Evolutionary conservation across 2,329 filamentous ascomycete genomes (phyloP).

Genomic region (Lecanicillium sp.): DNA sequence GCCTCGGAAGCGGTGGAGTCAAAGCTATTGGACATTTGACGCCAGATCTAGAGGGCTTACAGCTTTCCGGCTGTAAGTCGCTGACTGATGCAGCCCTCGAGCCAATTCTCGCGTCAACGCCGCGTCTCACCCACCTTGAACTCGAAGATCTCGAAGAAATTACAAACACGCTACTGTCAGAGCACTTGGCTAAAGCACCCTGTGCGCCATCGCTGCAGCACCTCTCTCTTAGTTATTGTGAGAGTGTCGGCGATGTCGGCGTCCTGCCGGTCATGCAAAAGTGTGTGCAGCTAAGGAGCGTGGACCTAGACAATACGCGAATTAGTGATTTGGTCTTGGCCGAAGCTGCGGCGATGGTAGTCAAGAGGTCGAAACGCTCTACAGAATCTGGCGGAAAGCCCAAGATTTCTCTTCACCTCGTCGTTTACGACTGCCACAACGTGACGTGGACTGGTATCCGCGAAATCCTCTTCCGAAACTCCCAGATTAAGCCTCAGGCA

Average conservation of each 20-base stretch:
- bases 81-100: constrained; percentile 67
- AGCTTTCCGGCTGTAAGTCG: constrained; percentile 68
- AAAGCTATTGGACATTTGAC: constrained; percentile 63
- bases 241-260: constrained; percentile 72
- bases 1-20: constrained; percentile 66
- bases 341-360: constrained; percentile 76
- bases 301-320: constrained; percentile 90
- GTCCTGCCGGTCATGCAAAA: constrained; percentile 75
- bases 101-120: constrained; percentile 64
- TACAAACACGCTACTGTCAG: constrained; percentile 63
- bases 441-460: constrained; percentile 89
- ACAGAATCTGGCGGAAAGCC: constrained; percentile 33
- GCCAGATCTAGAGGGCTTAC: constrained; percentile 72
- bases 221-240: constrained; percentile 84
- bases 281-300: constrained; percentile 56
- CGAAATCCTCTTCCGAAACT: constrained; percentile 78
- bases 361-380: constrained; percentile 47
- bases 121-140: constrained; percentile 76
- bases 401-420: constrained; percentile 59
- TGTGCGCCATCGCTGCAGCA: constrained; percentile 67
- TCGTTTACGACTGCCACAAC: constrained; percentile 85
- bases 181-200: constrained; percentile 67
- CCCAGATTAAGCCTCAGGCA: constrained; percentile 53
- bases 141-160: constrained; percentile 76
- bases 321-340: constrained; percentile 78